phyloP scores from a whole-genome alignment of 805 yeast species.

The Peterozyma toletana region DNA sequence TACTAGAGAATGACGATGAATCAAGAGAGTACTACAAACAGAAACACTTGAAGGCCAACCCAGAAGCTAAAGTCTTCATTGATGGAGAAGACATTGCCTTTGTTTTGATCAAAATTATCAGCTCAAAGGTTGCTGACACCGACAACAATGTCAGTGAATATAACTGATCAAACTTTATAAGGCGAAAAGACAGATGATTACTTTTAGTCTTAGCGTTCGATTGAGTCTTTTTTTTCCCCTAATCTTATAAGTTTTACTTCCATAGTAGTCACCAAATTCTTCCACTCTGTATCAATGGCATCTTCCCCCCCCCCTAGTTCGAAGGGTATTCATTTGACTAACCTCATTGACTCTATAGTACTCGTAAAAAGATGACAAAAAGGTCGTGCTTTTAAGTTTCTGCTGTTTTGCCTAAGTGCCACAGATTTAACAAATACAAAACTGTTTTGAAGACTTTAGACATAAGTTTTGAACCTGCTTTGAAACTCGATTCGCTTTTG shows the following conservation, averaged over 20 bases:
- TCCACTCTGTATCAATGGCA: no score
- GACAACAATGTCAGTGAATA: conserved; percentile 46
- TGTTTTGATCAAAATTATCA: conserved; percentile 54
- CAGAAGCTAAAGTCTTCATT: conserved; percentile 66
- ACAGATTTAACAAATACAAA: no score
- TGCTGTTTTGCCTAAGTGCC: no score
- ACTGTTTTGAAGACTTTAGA: no score
- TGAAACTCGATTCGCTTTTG: neutral
- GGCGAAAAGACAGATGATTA: neutral
- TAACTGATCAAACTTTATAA: conserved; percentile 4
- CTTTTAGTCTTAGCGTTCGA: neutral
- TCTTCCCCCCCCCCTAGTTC: no score
- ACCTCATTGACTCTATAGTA: no score
- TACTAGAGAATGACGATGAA: conserved; percentile 36
- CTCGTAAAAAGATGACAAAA: no score
- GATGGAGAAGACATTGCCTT: conserved; percentile 58
- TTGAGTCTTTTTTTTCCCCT: neutral
- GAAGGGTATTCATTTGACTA: neutral
- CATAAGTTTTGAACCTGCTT: no score
- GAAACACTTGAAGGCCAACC: conserved; percentile 52
- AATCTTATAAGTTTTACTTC: no score
- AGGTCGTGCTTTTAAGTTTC: no score
- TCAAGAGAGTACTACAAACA: conserved; percentile 56
- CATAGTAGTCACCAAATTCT: no score
- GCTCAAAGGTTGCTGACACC: conserved; percentile 75